Evolutionary conservation across 495 filamentous ascomycete species (phyloP).

Genomic region (Penicillium desertorum): DNA sequence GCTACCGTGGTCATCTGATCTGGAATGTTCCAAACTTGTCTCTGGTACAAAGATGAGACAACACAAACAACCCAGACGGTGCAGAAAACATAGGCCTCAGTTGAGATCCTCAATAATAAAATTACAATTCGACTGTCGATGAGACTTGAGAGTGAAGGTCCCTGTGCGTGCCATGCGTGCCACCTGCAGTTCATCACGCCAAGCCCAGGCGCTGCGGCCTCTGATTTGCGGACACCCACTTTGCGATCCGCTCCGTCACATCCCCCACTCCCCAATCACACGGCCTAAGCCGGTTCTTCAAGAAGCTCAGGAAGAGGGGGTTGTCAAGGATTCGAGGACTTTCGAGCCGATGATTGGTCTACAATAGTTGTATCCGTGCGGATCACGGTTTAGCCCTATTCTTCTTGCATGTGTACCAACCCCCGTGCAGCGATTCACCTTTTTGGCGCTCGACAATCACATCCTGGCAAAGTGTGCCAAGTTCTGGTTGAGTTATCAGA

Average conservation of each 20-base stretch:
- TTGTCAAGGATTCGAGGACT: conserved; percentile 2
- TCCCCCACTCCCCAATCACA: conserved; percentile 27
- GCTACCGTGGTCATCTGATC: conserved; percentile 23
- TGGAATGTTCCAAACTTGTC: conserved; percentile 17
- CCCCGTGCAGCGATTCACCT: conserved; percentile 16
- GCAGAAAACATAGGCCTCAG: background rate
- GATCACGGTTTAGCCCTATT: conserved; percentile 16
- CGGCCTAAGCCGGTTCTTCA: conserved; percentile 13
- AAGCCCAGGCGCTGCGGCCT: conserved; percentile 11
- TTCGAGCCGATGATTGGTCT: conserved; percentile 18
- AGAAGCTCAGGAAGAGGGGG: conserved; percentile 21
- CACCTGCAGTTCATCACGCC: conserved; percentile 34
- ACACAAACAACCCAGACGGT: conserved; percentile 2
- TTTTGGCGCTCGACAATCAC: conserved; percentile 23
- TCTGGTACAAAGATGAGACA: conserved; percentile 8
- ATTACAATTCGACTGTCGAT: conserved; percentile 19
- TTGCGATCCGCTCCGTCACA: conserved; percentile 30
- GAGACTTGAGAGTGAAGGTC: conserved; percentile 12
- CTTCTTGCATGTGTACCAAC: conserved; percentile 11
- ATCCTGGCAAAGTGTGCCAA: conserved; percentile 9
- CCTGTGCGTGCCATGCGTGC: conserved; percentile 21
- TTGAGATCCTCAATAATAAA: background rate
- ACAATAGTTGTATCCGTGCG: conserved; percentile 22
- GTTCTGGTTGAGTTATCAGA: conserved; percentile 5
- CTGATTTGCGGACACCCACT: conserved; percentile 25